These are phyloP conservation scores for Sphagnum fallax DNA, from an alignment of 228 moss, liverwort and hornwort genomes.

Conservation along the genomic window DNA sequence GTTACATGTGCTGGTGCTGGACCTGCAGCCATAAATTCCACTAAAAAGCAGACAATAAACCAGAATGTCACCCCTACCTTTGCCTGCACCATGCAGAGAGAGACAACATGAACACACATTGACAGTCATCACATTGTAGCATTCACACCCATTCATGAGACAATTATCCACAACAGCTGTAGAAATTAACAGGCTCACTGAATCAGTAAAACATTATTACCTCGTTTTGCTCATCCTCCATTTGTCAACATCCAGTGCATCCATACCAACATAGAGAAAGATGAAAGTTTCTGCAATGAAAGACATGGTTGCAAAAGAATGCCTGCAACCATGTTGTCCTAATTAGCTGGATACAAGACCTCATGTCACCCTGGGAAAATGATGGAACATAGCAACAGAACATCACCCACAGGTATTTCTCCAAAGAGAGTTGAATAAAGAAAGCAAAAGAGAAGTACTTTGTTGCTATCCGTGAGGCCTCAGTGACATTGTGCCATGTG, in stretches of 20 bases:
- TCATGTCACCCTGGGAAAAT: no score
- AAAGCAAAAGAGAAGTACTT: slow-evolving; percentile 24
- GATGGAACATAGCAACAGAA: background rate
- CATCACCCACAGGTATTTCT: background rate
- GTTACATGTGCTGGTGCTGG: no score
- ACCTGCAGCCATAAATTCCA: no score
- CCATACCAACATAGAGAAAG: slow-evolving; percentile 93
- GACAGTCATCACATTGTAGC: no score
- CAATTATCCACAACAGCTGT: no score
- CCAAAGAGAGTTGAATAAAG: background rate
- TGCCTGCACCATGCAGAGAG: no score
- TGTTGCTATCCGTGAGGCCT: slow-evolving; percentile 63
- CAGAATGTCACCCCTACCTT: no score
- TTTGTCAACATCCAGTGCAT: slow-evolving; percentile 79
- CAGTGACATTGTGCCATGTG: slow-evolving; percentile 94
- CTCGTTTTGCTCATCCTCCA: slow-evolving; percentile 53
- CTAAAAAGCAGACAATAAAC: no score
- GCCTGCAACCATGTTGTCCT: slow-evolving; percentile 16
- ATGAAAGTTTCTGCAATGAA: slow-evolving; percentile 89
- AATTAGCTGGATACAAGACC: no score
- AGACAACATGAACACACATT: no score
- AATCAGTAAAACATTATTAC: slow-evolving; percentile 5
- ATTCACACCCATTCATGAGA: no score
- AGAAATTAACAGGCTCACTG: no score
- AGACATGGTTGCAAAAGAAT: slow-evolving; percentile 72